Conservation (phyloP, 2,329 filamentous ascomycete species). For the Cladosporium oxysporum region DNA sequence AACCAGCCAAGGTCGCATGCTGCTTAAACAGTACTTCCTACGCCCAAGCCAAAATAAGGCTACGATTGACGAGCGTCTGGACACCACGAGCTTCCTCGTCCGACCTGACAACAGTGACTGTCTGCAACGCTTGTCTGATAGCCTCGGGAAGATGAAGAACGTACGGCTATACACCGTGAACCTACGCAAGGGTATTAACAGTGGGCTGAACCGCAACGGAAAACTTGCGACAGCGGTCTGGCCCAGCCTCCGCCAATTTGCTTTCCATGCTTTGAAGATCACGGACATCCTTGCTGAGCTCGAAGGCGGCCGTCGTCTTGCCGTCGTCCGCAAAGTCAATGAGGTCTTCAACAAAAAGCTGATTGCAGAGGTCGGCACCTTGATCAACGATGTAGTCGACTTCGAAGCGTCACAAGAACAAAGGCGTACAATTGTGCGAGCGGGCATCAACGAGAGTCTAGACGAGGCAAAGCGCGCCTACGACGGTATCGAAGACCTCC, state of each 20-base stretch:
- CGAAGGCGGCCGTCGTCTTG: constrained; percentile 53
- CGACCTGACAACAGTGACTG: constrained; percentile 65
- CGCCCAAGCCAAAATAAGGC: constrained; percentile 70
- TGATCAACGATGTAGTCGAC: constrained; percentile 74
- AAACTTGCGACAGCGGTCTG: constrained; percentile 61
- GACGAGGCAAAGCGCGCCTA: constrained; percentile 78
- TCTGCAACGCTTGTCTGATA: constrained; percentile 58
- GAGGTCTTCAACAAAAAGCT: constrained; percentile 59
- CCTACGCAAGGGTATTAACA: constrained; percentile 74
- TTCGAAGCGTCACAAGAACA: constrained; percentile 74
- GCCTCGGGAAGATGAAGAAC: constrained; percentile 73
- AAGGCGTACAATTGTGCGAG: constrained; percentile 70
- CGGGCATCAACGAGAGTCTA: constrained; percentile 70
- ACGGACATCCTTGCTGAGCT: constrained; percentile 64
- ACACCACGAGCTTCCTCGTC: constrained; percentile 67
- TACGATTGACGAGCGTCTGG: constrained; percentile 70
- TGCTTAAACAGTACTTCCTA: constrained; percentile 78
- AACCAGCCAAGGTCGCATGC: constrained; percentile 75
- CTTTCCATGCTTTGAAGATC: constrained; percentile 69
- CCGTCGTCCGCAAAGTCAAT: constrained; percentile 60
- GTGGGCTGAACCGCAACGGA: constrained; percentile 57
- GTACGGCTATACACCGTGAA: constrained; percentile 68
- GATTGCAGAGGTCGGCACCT: constrained; percentile 66
- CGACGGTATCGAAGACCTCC: constrained; percentile 71
- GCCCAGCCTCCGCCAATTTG: constrained; percentile 72